These are phyloP conservation scores for Mrakia frigida DNA, from an alignment of 768 basidiomycete genomes.

Conservation along the genomic window DNA sequence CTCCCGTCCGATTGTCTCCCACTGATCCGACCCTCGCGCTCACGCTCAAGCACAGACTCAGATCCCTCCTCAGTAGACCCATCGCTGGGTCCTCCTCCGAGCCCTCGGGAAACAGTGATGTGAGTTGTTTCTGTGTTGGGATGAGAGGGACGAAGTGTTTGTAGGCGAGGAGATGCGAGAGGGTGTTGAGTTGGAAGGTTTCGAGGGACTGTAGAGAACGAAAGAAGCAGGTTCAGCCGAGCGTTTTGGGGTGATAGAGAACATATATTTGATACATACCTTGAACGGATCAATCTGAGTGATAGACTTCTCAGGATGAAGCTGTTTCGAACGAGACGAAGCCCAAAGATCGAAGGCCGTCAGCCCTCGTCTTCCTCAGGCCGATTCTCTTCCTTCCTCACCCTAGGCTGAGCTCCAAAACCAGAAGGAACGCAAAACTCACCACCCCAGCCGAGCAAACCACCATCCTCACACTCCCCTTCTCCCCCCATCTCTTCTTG, in stretches of 20 bases:
- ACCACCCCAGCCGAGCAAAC: constrained; percentile 47
- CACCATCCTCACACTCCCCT: constrained; percentile 42
- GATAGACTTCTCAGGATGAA: constrained; percentile 48
- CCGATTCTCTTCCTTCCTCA: not conserved
- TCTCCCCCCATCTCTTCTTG: constrained; percentile 40
- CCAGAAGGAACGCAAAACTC: too few relatives aligned
- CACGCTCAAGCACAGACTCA: constrained; percentile 43
- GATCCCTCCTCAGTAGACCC: constrained; percentile 38
- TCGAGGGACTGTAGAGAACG: constrained; percentile 36
- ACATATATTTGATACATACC: not conserved
- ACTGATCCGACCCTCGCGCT: constrained; percentile 48
- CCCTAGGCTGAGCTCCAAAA: too few relatives aligned
- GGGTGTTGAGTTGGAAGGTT: constrained; percentile 44
- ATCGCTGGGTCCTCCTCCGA: constrained; percentile 41
- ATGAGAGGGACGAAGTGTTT: constrained; percentile 48
- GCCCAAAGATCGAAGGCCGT: not conserved
- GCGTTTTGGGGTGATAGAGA: constrained; percentile 34
- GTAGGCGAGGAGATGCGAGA: constrained; percentile 48
- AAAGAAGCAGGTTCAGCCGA: constrained; percentile 31
- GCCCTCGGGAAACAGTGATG: constrained; percentile 20
- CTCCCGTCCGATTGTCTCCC: constrained; percentile 46
- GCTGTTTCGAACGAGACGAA: constrained; percentile 36
- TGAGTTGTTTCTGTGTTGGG: constrained; percentile 35
- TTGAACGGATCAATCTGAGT: constrained; percentile 36
- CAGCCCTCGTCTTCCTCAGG: too few relatives aligned